Evolutionary conservation across 805 yeast species (phyloP).

Genomic region (Lipomyces orientalis): DNA sequence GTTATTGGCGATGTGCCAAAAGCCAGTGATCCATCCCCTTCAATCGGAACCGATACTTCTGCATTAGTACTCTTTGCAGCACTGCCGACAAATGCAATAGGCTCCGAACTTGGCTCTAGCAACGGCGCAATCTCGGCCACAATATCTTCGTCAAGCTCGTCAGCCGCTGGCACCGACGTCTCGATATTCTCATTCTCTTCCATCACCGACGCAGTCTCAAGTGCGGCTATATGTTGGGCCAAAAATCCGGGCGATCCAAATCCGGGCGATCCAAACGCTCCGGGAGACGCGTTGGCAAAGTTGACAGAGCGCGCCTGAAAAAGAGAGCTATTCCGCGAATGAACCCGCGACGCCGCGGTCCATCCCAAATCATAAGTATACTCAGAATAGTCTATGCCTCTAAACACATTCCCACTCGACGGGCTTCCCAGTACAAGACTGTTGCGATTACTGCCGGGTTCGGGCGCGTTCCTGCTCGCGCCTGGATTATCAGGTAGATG

Average conservation of each 20-base stretch:
- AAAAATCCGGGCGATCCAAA: slow-evolving; percentile 31
- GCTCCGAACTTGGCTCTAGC: background rate
- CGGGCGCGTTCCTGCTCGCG: background rate
- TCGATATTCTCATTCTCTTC: background rate
- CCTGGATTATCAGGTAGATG: background rate
- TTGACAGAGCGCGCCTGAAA: background rate
- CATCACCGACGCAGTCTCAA: slow-evolving; percentile 16
- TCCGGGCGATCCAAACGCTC: slow-evolving; percentile 24
- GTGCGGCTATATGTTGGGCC: slow-evolving; percentile 15
- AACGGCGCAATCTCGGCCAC: background rate
- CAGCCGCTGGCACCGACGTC: background rate
- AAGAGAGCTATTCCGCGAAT: slow-evolving; percentile 33
- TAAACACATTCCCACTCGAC: slow-evolving; percentile 11
- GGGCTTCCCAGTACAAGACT: slow-evolving; percentile 21
- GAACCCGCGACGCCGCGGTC: slow-evolving; percentile 37
- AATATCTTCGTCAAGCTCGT: slow-evolving; percentile 6
- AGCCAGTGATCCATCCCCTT: background rate
- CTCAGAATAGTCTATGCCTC: slow-evolving; percentile 34
- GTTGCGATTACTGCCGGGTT: slow-evolving; percentile 13
- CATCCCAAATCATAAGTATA: slow-evolving; percentile 37
- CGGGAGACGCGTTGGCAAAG: background rate
- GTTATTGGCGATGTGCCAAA: background rate
- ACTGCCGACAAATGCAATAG: background rate
- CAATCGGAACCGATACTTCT: background rate
- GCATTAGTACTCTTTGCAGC: background rate